Base-by-base conservation (phyloP, 1,284 basidiomycete species). In the Rhodotorula sp. region DNA sequence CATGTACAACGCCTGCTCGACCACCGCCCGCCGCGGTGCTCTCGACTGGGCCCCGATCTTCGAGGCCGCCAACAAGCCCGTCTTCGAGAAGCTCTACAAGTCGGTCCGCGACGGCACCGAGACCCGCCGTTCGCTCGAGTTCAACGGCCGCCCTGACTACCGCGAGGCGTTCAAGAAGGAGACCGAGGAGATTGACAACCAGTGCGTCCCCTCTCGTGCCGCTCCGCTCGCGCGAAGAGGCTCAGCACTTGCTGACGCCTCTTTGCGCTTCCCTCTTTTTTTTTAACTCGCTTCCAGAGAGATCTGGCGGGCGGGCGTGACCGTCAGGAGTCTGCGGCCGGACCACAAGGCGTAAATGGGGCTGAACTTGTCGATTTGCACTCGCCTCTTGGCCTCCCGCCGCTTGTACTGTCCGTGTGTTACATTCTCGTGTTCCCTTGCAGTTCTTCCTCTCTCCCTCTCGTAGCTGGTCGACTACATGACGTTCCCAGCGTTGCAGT, bases 21-120 rank as follows among this genome's bases (percentile, higher is more conserved):
- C 96, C 77, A 99, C 97, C 65, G 97, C 97, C 69, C 94, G 96
- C 79, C 94, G 96, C 77, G 97, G 96, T 67, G 80, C 80, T 58
- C 74, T 79, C 62, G 97, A 99, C 87, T 99, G 97, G 97, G 95
- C 96, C n/a, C 95, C 95, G 78, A 86, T 93, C 82, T 98, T 98
- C 83, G 92, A 97, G 84, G 83, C 70, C 25, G 77, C 93, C 75
- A 96, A 95, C 86, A 81, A 89, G 69, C 95, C 96, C 75, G 86
- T 99, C 78, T 98, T 99, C 82, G 93, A 98, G 85, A 82, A 88
- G 80, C 89, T 99, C 56, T 99, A 99, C 86, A 87, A 93, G 86
- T 92, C 91, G 81, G 97, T 99, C 79, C 87, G 86, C 82, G 89
- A 98, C 81, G 97, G 97, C 72, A 91, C 91, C 46, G 97, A 99